These are phyloP conservation scores for Sanghuangporus baumii DNA, from an alignment of 1,284 basidiomycete genomes.

Conservation along the genomic window DNA sequence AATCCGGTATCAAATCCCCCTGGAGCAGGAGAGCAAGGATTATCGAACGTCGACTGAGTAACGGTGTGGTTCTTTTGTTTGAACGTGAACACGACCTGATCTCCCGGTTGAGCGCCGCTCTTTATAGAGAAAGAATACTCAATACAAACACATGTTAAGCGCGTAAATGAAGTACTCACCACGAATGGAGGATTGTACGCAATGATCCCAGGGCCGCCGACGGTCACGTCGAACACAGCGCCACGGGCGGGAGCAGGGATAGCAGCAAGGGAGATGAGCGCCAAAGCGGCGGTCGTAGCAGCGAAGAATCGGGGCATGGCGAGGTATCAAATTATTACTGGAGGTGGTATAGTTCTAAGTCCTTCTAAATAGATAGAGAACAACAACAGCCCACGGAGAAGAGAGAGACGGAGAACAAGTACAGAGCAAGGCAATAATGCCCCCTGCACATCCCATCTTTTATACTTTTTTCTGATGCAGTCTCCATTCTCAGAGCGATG, in stretches of 20 bases:
- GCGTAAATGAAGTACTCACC: constrained; percentile 30
- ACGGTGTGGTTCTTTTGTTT: constrained; percentile 59
- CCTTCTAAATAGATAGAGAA: background rate
- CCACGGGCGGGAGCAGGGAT: constrained; percentile 27
- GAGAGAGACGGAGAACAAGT: background rate
- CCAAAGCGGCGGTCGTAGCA: constrained; percentile 19
- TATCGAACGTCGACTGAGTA: constrained; percentile 50
- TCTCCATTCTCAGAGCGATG: no score
- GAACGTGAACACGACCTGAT: constrained; percentile 48
- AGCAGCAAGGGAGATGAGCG: constrained; percentile 23
- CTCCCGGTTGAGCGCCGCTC: constrained; percentile 40
- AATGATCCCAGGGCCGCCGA: constrained; percentile 46
- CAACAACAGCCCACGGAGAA: background rate
- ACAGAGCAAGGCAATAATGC: background rate
- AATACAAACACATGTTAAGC: background rate
- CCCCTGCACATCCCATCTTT: background rate
- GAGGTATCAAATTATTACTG: background rate
- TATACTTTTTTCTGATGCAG: background rate
- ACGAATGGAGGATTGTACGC: constrained; percentile 40
- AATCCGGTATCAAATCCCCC: constrained; percentile 55
- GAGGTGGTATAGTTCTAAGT: background rate
- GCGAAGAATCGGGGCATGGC: background rate
- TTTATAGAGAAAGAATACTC: constrained; percentile 21
- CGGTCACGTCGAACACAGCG: constrained; percentile 41
- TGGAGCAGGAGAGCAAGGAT: constrained; percentile 39